Conservation (phyloP, 192 early-diverging fungal genomes). For the Chytriomyces sp. region DNA sequence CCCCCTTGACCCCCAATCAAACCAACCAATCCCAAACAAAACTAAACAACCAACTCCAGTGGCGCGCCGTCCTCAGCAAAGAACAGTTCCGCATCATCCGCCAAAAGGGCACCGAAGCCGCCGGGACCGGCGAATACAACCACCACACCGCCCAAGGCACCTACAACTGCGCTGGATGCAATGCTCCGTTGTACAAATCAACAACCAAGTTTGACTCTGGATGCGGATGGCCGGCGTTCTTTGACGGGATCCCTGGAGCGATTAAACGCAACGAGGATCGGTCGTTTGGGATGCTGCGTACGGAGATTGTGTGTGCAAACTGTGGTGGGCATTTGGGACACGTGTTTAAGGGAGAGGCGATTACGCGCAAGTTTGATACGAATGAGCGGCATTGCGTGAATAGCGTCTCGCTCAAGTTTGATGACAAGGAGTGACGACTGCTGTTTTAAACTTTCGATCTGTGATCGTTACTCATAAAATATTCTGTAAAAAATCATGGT, state of each 20-base stretch:
- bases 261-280: conserved; percentile 72
- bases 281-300: conserved; percentile 71
- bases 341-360: conserved; percentile 95
- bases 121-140: conserved; percentile 87
- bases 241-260: conserved; percentile 70
- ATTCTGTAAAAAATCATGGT: too few species aligned
- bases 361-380: conserved; percentile 67
- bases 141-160: conserved; percentile 68
- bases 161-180: conserved; percentile 87
- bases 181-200: conserved; percentile 86
- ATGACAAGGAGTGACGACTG: background rate
- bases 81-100: conserved; percentile 90
- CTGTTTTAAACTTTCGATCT: too few species aligned
- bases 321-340: conserved; percentile 91
- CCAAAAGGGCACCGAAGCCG: conserved; percentile 84
- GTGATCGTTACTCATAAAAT: too few species aligned
- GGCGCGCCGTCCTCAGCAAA: conserved; percentile 80
- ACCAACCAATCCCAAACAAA: background rate
- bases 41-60: conserved; percentile 53
- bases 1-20: background rate
- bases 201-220: conserved; percentile 87
- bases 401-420: conserved; percentile 83
- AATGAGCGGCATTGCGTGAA: conserved; percentile 97
- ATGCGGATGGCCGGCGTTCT: conserved; percentile 98
- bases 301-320: conserved; percentile 85